phyloP scores from a whole-genome alignment of 371 early-diverging fungal genomes.

The Mortierella sp. region DNA sequence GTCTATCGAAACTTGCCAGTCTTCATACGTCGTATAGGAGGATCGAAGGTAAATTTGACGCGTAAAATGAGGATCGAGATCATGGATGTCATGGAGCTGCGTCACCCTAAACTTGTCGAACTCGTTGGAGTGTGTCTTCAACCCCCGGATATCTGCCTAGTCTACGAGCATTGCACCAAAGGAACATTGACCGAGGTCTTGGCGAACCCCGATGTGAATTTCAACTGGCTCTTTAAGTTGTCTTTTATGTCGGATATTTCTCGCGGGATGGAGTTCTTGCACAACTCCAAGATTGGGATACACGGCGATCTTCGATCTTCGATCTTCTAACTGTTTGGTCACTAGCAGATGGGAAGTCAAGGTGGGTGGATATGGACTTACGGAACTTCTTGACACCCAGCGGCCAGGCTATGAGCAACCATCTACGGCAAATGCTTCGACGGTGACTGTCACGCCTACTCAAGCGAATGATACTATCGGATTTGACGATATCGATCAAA shows the following conservation, averaged over 20 bases:
- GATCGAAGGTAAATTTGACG: slow-evolving; percentile 46
- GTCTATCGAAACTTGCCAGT: slow-evolving; percentile 54
- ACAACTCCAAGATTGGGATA: slow-evolving; percentile 61
- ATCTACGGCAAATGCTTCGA: slow-evolving; percentile 8
- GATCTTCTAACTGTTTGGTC: slow-evolving; percentile 62
- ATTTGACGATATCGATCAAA: neutral
- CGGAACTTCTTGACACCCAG: slow-evolving; percentile 45
- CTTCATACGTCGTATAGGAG: slow-evolving; percentile 51
- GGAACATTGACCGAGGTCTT: slow-evolving; percentile 62
- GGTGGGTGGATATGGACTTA: slow-evolving; percentile 64
- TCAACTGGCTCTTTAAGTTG: slow-evolving; percentile 66
- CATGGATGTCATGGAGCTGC: slow-evolving; percentile 57
- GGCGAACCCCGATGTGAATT: slow-evolving; percentile 61
- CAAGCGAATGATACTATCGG: neutral
- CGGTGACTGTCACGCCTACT: neutral
- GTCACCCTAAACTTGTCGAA: slow-evolving; percentile 62
- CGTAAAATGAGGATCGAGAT: slow-evolving; percentile 43
- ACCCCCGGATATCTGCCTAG: slow-evolving; percentile 58
- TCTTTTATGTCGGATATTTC: slow-evolving; percentile 63
- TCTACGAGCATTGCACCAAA: slow-evolving; percentile 61
- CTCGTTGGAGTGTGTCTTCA: slow-evolving; percentile 62
- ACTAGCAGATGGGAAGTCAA: slow-evolving; percentile 69
- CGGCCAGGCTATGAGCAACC: slow-evolving; percentile 14
- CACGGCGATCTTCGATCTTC: slow-evolving; percentile 62
- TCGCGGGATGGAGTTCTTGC: slow-evolving; percentile 63